Percentiles rank a stretch among this genome's conserved stretches.
Evolutionary conservation across 257 asterid genomes (phyloP).

Genomic region (Solanum habrochaites): DNA sequence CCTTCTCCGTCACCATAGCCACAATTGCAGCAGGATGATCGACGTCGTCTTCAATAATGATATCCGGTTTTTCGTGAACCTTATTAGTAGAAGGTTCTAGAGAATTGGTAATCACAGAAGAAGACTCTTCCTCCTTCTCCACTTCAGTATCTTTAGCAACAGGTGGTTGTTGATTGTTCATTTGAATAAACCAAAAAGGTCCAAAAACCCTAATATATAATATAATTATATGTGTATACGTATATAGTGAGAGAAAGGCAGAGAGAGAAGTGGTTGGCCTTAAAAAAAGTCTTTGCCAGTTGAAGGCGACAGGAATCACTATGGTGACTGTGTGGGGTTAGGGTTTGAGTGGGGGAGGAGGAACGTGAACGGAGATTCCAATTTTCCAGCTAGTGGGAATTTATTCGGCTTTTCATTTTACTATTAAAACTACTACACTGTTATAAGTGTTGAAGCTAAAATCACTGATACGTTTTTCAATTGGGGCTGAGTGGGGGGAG

Average conservation of each 20-base stretch:
- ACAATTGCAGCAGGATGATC: slow-evolving; percentile 21
- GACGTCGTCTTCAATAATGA: neutral
- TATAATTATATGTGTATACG: neutral
- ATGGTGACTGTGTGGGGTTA: slow-evolving; percentile 33
- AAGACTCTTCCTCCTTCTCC: slow-evolving; percentile 19
- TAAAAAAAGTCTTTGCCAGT: slow-evolving; percentile 40
- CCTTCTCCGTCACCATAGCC: slow-evolving; percentile 29
- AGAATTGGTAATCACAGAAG: slow-evolving; percentile 14
- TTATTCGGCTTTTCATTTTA: neutral
- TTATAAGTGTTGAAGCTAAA: neutral
- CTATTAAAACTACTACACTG: neutral
- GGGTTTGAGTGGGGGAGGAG: slow-evolving; percentile 18
- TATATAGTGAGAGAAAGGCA: slow-evolving; percentile 6
- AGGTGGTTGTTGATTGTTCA: slow-evolving; percentile 38
- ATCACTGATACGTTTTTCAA: neutral
- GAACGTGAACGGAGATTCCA: neutral
- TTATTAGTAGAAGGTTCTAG: slow-evolving; percentile 27
- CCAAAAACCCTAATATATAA: slow-evolving; percentile 46
- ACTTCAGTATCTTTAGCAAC: slow-evolving; percentile 34
- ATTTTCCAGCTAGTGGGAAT: neutral
- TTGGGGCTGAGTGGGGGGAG: neutral
- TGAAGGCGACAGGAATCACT: slow-evolving; percentile 98
- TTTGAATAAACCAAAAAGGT: slow-evolving; percentile 21
- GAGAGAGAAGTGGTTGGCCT: slow-evolving; percentile 24
- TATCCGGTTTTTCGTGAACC: slow-evolving; percentile 21